A percentile compares a stretch with the other conserved stretches of the same genome.
phyloP scores from a whole-genome alignment of 2,329 filamentous ascomycete genomes.

The Calonectria naviculata region DNA sequence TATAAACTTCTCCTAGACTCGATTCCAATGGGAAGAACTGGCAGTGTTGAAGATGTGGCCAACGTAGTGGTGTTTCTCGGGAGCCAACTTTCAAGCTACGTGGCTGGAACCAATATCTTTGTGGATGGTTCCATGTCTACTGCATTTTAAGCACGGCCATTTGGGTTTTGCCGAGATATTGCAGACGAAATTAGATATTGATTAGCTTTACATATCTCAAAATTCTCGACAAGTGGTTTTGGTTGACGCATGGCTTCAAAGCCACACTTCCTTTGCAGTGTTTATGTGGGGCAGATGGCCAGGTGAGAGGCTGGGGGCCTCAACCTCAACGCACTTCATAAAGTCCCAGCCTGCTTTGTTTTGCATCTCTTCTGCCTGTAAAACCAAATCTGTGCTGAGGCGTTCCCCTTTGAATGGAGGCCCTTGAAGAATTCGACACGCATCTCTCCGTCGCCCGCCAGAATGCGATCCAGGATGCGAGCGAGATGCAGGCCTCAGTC shows the following conservation, averaged over 20 bases:
- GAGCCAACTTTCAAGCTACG: slow-evolving; percentile 33
- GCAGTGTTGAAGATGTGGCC: slow-evolving; percentile 32
- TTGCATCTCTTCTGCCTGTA: background rate
- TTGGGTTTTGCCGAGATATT: background rate
- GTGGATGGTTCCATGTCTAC: slow-evolving; percentile 36
- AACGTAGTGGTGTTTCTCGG: slow-evolving; percentile 39
- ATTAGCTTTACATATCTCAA: no score
- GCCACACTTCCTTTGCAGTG: background rate
- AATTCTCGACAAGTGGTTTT: no score
- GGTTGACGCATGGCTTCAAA: background rate
- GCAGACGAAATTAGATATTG: no score
- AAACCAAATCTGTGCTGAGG: background rate
- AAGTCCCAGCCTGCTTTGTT: background rate
- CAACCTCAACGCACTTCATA: background rate
- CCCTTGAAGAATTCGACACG: background rate
- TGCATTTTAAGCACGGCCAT: background rate
- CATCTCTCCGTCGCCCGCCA: slow-evolving; percentile 53
- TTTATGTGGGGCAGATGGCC: background rate
- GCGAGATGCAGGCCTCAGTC: slow-evolving; percentile 74
- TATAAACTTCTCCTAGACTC: slow-evolving; percentile 10
- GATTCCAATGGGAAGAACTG: slow-evolving; percentile 29
- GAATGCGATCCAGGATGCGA: slow-evolving; percentile 75
- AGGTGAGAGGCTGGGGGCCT: background rate
- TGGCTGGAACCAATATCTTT: slow-evolving; percentile 31
- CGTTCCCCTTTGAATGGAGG: background rate